Base-by-base conservation (phyloP, 495 filamentous ascomycete species). In the Aspergillus saccharolyticus region DNA sequence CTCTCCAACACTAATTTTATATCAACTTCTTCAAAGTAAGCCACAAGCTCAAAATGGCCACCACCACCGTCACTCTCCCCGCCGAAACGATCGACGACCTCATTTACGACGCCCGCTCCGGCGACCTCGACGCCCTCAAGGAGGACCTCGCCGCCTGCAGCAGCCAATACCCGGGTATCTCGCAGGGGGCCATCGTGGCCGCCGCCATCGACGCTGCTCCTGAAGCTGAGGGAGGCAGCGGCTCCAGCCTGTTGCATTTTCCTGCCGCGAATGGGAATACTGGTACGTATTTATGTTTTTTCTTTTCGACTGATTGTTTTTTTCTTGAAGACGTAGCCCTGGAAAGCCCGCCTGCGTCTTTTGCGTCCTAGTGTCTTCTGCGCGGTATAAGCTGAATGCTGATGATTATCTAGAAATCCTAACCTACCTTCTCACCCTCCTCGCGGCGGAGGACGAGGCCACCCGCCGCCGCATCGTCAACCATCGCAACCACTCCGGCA, bases 71-170 rank as follows among this genome's bases (percentile, higher is more conserved):
- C 46, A 65, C 65, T 25, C 56, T 74, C 19, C 56, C 73, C 45
- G 74, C 84, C 66, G 92, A 96, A 45, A 80, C 89, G 65, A 86
- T 91, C 56, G 90, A 93, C 66, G 93, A 96, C 66, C 83, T 96
- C 60, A 80, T 96, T 59, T 96, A 94, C 74, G 80, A 85, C 52
- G 84, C 91, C 16, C 89, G 92, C 25, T 78, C 78, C 0, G 88
- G 89, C 63, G 90, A 95, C 33, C 76, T 85, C 53, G 72, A 79
- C 25, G 88, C 91, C 44, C 80, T 96, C 44, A 71, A 76, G n/a
- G 67, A 73, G 12, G 77, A 83, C 62, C 72, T 92, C 55, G 66
- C 80, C 10, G 75, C 74, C 22, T 71, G 93, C 15, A 74, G 81
- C 44, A 68, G 73, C 22, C 78, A 85, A 54, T 80, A 88, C 61